phyloP scores from a whole-genome alignment of 2,329 filamentous ascomycete genomes.

The Trichoderma aggressivum region DNA sequence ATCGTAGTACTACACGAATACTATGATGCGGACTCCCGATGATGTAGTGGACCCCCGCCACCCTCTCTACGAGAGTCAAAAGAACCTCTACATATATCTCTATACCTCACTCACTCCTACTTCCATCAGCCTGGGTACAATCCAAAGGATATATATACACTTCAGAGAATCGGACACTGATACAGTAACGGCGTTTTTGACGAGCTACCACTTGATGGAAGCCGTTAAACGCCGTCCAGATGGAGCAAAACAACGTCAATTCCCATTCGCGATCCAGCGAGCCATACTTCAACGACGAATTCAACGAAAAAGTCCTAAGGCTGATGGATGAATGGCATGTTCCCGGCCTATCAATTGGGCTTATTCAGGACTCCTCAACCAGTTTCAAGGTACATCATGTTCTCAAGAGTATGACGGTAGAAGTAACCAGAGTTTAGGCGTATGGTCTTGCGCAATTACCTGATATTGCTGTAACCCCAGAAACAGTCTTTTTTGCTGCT shows the following conservation, averaged over 20 bases:
- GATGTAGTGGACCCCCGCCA: background rate
- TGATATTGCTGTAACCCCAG: background rate
- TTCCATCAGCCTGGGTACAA: background rate
- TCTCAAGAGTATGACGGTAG: background rate
- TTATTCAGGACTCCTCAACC: background rate
- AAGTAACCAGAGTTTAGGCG: background rate
- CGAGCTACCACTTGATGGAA: background rate
- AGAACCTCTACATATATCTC: background rate
- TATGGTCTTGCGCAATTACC: background rate
- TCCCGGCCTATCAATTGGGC: background rate
- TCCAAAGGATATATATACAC: background rate
- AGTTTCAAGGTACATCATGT: background rate
- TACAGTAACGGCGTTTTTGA: background rate
- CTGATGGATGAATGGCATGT: background rate
- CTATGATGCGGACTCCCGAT: background rate
- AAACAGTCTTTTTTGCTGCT: background rate
- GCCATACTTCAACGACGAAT: background rate
- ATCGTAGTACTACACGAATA: background rate
- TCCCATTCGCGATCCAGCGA: background rate
- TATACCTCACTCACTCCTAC: background rate
- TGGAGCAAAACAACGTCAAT: background rate
- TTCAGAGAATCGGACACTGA: background rate
- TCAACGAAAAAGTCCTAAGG: background rate
- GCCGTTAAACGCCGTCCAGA: background rate
- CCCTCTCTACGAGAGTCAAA: background rate